phyloP scores from a whole-genome alignment of 352 stramenopile genomes.

The Globisporangium radiosum region DNA sequence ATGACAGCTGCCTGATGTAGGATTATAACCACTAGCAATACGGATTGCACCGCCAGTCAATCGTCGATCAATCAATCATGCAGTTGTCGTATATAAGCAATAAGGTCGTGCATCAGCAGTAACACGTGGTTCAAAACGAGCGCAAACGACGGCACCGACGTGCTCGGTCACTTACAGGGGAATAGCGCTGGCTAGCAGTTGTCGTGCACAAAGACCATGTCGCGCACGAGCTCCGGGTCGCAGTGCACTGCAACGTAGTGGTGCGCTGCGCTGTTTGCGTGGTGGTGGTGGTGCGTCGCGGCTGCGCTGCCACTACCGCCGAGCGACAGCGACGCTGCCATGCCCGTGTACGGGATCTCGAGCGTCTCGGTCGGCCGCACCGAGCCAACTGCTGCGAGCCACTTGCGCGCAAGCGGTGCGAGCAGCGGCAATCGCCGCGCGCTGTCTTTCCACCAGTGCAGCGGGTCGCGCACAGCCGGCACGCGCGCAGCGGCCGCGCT shows the following conservation, averaged over 20 bases:
- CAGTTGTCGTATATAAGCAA: too few species aligned
- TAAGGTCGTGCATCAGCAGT: too few species aligned
- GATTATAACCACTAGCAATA: too few species aligned
- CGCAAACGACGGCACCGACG: background rate
- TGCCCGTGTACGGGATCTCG: slow-evolving; percentile 13
- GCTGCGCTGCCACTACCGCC: slow-evolving; percentile 1
- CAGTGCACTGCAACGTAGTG: slow-evolving; percentile 26
- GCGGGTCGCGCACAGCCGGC: slow-evolving; percentile 29
- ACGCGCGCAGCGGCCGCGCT: slow-evolving; percentile 25
- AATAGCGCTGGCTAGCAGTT: slow-evolving; percentile 24
- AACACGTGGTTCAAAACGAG: too few species aligned
- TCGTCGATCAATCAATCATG: too few species aligned
- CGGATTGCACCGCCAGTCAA: too few species aligned
- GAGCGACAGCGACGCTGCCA: slow-evolving; percentile 10
- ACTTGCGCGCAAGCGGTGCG: slow-evolving; percentile 36
- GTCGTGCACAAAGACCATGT: slow-evolving; percentile 43
- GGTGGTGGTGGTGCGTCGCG: slow-evolving; percentile 3
- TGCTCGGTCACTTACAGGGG: too few species aligned
- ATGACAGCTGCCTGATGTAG: too few species aligned
- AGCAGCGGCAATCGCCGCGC: slow-evolving; percentile 27
- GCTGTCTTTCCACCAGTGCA: slow-evolving; percentile 41
- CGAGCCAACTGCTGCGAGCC: slow-evolving; percentile 34
- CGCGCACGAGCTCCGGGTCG: slow-evolving; percentile 37
- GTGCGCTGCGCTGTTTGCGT: slow-evolving; percentile 8
- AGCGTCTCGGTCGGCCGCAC: slow-evolving; percentile 24